Conservation (phyloP, 2,329 filamentous ascomycete species). For the Dactylellina sp. region DNA sequence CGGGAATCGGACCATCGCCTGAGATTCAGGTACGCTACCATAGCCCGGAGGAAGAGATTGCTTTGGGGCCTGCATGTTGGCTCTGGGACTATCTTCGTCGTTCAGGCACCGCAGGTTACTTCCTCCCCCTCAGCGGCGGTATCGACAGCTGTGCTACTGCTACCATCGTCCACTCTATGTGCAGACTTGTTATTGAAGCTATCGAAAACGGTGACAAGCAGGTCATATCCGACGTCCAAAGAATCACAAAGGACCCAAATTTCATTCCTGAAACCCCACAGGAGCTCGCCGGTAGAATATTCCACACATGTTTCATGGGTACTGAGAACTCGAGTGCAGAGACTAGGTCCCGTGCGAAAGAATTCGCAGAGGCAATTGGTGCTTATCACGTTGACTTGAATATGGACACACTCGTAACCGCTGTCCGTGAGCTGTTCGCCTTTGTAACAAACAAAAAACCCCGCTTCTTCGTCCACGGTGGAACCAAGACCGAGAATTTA, state of each 20-base stretch:
- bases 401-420: constrained; percentile 76
- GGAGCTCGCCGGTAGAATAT: constrained; percentile 71
- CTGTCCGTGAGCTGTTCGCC: constrained; percentile 72
- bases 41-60: constrained; percentile 75
- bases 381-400: constrained; percentile 78
- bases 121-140: constrained; percentile 71
- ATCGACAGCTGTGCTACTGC: constrained; percentile 71
- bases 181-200: constrained; percentile 69
- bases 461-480: constrained; percentile 71
- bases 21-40: constrained; percentile 69
- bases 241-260: constrained; percentile 66
- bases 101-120: constrained; percentile 68
- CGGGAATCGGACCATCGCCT: constrained; percentile 65
- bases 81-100: constrained; percentile 74
- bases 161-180: constrained; percentile 68
- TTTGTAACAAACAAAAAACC: constrained; percentile 65
- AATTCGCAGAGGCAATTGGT: constrained; percentile 70
- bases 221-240: constrained; percentile 69
- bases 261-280: constrained; percentile 70
- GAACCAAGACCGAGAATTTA: constrained; percentile 72
- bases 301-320: constrained; percentile 77
- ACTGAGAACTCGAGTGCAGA: constrained; percentile 75
- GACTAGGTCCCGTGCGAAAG: constrained; percentile 71
- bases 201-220: constrained; percentile 67
- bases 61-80: constrained; percentile 74